Evolutionary conservation across 768 basidiomycete species (phyloP).

Genomic region (Pulveroboletus frians): DNA sequence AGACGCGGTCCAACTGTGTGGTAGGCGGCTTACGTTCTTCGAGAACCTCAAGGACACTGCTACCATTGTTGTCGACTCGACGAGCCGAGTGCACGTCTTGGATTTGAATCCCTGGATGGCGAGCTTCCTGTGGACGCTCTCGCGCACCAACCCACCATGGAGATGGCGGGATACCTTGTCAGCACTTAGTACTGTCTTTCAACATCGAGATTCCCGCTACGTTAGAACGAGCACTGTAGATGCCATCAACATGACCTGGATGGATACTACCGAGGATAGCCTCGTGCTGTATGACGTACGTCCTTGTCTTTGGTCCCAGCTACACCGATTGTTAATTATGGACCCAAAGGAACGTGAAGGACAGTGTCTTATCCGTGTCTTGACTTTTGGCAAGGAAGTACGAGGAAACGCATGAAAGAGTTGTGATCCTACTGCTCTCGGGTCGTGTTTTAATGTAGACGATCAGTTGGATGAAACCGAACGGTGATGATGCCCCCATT

Average conservation of each 20-base stretch:
- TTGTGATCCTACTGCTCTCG: not conserved
- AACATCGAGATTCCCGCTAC: constrained; percentile 22
- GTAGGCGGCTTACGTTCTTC: constrained; percentile 29
- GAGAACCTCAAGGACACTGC: constrained; percentile 22
- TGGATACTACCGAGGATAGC: constrained; percentile 57
- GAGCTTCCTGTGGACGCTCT: constrained; percentile 24
- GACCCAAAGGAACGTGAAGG: constrained; percentile 27
- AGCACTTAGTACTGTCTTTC: constrained; percentile 29
- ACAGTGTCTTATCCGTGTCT: constrained; percentile 29
- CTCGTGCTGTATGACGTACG: constrained; percentile 52
- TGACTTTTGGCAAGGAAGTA: constrained; percentile 28
- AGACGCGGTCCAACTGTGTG: constrained; percentile 26
- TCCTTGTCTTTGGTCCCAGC: not conserved
- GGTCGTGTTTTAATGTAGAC: constrained; percentile 1
- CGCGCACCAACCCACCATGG: constrained; percentile 27
- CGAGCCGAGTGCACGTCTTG: constrained; percentile 26
- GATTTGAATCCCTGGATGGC: constrained; percentile 28
- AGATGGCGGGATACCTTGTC: constrained; percentile 24
- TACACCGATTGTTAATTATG: not conserved
- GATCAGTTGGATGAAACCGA: not conserved
- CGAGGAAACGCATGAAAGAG: constrained; percentile 11
- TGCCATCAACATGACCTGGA: constrained; percentile 42
- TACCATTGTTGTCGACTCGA: constrained; percentile 6
- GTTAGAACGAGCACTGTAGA: constrained; percentile 39
- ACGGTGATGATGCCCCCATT: not conserved